Conservation (phyloP, 2,329 filamentous ascomycete species). For the Bipolaris zeicola region DNA sequence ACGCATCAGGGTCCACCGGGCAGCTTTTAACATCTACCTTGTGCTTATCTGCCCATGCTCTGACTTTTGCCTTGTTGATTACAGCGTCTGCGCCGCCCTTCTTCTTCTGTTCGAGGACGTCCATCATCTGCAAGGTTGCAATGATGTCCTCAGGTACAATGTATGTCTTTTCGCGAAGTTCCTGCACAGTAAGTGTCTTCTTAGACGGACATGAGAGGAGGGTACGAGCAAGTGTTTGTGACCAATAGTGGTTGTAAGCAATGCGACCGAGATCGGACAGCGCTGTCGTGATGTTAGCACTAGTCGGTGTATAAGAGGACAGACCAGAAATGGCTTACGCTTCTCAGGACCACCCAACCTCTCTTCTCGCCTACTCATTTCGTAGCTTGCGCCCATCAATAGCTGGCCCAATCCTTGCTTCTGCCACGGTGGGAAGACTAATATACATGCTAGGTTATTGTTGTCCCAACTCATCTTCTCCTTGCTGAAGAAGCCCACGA, state of each 20-base stretch:
- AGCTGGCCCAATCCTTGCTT: conserved; percentile 84
- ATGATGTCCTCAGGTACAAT: conserved; percentile 86
- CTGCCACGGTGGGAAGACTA: conserved; percentile 96
- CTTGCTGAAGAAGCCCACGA: conserved; percentile 97
- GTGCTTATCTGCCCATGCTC: conserved; percentile 69
- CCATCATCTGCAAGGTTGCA: conserved; percentile 78
- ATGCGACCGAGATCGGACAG: conserved; percentile 82
- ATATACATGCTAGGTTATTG: conserved; percentile 95
- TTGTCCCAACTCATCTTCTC: conserved; percentile 99
- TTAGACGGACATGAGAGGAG: conserved; percentile 55
- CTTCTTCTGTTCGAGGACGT: conserved; percentile 62
- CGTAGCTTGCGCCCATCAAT: conserved; percentile 92
- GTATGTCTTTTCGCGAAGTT: conserved; percentile 78
- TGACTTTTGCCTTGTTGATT: conserved; percentile 64
- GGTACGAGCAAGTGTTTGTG: conserved; percentile 77
- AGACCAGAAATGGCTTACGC: conserved; percentile 50
- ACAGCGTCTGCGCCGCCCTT: conserved; percentile 58
- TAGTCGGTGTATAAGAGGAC: neutral
- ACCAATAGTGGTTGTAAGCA: conserved; percentile 87
- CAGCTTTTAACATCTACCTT: conserved; percentile 64
- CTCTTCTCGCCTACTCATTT: conserved; percentile 81
- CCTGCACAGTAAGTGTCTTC: conserved; percentile 66
- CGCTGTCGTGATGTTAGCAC: conserved; percentile 49
- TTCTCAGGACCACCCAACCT: conserved; percentile 92
- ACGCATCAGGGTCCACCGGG: conserved; percentile 74